Conservation (phyloP, 805 yeast species). For the Diddensiella santjacobensis region DNA sequence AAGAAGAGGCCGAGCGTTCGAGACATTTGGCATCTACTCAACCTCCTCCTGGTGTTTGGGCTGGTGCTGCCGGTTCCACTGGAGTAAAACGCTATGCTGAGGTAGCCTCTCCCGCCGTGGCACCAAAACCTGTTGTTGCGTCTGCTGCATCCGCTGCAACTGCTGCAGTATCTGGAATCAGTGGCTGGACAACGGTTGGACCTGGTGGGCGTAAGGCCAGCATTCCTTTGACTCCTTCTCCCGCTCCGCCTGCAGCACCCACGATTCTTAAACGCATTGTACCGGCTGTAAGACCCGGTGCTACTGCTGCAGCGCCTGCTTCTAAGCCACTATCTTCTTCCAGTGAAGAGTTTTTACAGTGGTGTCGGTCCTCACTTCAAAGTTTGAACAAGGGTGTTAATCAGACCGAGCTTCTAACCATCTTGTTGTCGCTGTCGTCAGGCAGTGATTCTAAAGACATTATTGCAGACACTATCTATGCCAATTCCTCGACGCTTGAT, state of each 20-base stretch:
- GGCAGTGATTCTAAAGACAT: conserved; percentile 73
- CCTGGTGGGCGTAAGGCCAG: conserved; percentile 72
- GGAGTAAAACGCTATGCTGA: conserved; percentile 13
- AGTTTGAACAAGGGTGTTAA: conserved; percentile 73
- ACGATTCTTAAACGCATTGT: conserved; percentile 1
- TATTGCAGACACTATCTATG: conserved; percentile 87
- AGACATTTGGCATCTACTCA: conserved; percentile 12
- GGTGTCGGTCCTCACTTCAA: conserved; percentile 37
- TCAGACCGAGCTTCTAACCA: conserved; percentile 70
- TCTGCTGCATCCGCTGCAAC: conserved; percentile 1
- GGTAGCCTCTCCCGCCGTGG: background rate
- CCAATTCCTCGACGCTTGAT: conserved; percentile 85
- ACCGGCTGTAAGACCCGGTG: conserved; percentile 2
- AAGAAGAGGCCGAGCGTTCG: conserved; percentile 35
- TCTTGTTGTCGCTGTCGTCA: conserved; percentile 77
- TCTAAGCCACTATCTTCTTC: conserved; percentile 17
- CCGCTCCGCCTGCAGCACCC: conserved; percentile 7
- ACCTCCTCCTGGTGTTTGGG: conserved; percentile 2
- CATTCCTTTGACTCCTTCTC: conserved; percentile 11
- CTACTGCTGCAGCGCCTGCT: conserved; percentile 10
- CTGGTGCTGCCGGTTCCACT: conserved; percentile 5
- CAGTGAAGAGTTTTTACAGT: conserved; percentile 36
- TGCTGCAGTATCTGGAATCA: conserved; percentile 3
- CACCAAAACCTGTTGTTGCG: background rate
- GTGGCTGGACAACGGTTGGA: conserved; percentile 34